phyloP scores from a whole-genome alignment of 805 yeast species.

The Helenozyma baotianmanensis region DNA sequence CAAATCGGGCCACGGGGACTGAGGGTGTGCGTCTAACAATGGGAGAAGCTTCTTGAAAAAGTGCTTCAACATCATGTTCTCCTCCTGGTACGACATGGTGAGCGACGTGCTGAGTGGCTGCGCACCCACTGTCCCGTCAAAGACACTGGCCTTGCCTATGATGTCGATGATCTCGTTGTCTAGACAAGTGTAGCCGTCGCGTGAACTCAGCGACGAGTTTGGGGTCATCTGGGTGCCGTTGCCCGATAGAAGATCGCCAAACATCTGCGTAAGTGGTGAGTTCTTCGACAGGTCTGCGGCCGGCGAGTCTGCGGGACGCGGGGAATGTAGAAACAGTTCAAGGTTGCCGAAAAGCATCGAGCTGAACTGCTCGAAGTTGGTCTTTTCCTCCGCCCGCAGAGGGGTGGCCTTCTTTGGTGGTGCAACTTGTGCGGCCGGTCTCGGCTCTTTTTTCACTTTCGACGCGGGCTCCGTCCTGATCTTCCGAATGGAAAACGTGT shows the following conservation, averaged over 20 bases:
- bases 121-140: conserved; percentile 6
- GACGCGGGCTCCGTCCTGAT: not conserved
- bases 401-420: not conserved
- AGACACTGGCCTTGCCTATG: conserved; percentile 8
- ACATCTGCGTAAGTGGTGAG: conserved; percentile 11
- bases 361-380: conserved; percentile 20
- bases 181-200: conserved; percentile 1
- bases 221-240: not conserved
- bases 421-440: not conserved
- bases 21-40: conserved; percentile 54
- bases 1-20: conserved; percentile 58
- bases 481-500: conserved; percentile 1
- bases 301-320: conserved; percentile 1
- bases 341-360: conserved; percentile 23
- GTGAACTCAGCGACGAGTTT: not conserved
- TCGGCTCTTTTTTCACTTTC: not conserved
- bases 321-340: conserved; percentile 17
- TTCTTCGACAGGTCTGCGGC: not conserved
- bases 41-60: conserved; percentile 52
- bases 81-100: conserved; percentile 40
- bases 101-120: conserved; percentile 6
- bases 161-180: conserved; percentile 14
- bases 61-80: conserved; percentile 51
- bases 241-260: conserved; percentile 6
- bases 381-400: conserved; percentile 2